Percentiles rank a stretch among this genome's conserved stretches.
These are phyloP conservation scores for Flammula alnicola DNA, from an alignment of 1,284 basidiomycete genomes.

Conservation along the genomic window DNA sequence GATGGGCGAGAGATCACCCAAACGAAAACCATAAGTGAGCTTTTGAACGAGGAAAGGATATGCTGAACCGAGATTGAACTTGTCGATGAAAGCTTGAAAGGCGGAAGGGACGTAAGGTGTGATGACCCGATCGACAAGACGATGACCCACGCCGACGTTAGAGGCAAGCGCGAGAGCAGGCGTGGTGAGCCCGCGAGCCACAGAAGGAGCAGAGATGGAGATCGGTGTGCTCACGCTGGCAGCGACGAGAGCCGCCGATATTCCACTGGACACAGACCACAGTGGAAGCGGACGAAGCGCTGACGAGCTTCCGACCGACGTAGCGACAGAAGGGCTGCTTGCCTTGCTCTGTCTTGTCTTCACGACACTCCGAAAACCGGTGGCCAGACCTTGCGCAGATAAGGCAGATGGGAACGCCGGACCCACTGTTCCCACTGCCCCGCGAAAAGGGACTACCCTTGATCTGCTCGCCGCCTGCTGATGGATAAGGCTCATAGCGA, in stretches of 20 bases:
- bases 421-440: too few relatives aligned
- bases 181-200: slow-evolving; percentile 12
- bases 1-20: slow-evolving; percentile 17
- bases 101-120: slow-evolving; percentile 18
- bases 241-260: not conserved
- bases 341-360: not conserved
- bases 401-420: not conserved
- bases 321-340: not conserved
- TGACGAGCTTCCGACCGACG: not conserved
- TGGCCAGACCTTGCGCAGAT: not conserved
- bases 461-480: not conserved
- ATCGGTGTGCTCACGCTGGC: not conserved
- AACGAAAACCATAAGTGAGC: slow-evolving; percentile 20
- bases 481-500: slow-evolving; percentile 1
- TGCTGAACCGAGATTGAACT: slow-evolving; percentile 14
- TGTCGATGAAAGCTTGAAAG: slow-evolving; percentile 10
- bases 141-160: too few relatives aligned
- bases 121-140: too few relatives aligned
- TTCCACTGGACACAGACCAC: not conserved
- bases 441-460: not conserved
- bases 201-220: slow-evolving; percentile 15
- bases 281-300: not conserved
- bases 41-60: slow-evolving; percentile 22
- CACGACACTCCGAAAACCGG: not conserved
- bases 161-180: slow-evolving; percentile 15